phyloP scores from a whole-genome alignment of 805 yeast genomes.

The Yarrowia keelungensis region DNA sequence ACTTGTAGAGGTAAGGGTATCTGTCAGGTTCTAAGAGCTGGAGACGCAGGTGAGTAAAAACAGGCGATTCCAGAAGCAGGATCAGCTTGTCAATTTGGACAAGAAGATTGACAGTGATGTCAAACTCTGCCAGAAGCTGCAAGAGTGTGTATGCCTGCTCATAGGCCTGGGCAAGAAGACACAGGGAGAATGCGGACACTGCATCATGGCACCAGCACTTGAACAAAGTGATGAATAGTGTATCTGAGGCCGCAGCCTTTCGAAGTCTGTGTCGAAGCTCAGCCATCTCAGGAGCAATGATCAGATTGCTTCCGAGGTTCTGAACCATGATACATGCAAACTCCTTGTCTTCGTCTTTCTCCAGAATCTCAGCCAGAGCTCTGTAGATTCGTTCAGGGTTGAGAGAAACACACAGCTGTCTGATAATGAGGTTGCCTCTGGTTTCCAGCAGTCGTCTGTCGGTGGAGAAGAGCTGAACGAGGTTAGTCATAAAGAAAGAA shows the following conservation, averaged over 20 bases:
- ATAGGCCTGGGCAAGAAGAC: conserved; percentile 85
- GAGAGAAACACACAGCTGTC: conserved; percentile 81
- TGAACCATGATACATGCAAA: conserved; percentile 85
- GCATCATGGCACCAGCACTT: conserved; percentile 92
- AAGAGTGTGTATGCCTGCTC: conserved; percentile 86
- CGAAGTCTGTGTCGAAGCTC: conserved; percentile 72
- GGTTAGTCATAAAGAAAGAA: conserved; percentile 72
- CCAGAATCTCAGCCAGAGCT: conserved; percentile 77
- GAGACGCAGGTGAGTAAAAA: conserved; percentile 82
- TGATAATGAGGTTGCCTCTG: conserved; percentile 80
- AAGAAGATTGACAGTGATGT: conserved; percentile 76
- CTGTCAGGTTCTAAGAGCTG: conserved; percentile 88
- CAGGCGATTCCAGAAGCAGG: conserved; percentile 90
- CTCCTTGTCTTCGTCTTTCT: conserved; percentile 63
- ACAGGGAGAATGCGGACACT: conserved; percentile 83
- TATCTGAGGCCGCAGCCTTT: conserved; percentile 45
- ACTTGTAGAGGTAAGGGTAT: conserved; percentile 80
- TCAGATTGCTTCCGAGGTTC: conserved; percentile 80
- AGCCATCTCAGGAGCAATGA: conserved; percentile 83
- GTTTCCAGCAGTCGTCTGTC: conserved; percentile 71
- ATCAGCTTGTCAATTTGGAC: conserved; percentile 89
- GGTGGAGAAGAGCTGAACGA: conserved; percentile 70
- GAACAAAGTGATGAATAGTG: conserved; percentile 75
- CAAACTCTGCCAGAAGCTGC: conserved; percentile 80
- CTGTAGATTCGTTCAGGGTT: conserved; percentile 84